phyloP scores from a whole-genome alignment of 208 protist species.

The Acanthamoeba royreba region DNA sequence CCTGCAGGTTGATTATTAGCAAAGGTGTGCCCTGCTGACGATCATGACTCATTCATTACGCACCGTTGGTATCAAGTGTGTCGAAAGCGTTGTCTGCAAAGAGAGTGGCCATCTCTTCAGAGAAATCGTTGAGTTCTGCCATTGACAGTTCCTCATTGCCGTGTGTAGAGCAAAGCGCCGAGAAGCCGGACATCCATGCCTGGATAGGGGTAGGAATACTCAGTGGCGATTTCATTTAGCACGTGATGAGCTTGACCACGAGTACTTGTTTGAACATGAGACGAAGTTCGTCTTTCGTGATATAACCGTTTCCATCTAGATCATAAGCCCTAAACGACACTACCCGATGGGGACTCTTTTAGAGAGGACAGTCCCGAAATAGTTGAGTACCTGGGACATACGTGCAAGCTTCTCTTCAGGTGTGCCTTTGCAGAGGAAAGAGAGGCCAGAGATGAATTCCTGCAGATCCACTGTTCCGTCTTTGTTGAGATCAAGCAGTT shows the following conservation, averaged over 20 bases:
- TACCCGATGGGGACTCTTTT: not conserved
- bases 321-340: constrained; percentile 91
- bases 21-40: not conserved
- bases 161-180: constrained; percentile 56
- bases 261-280: constrained; percentile 56
- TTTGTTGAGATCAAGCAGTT: constrained; percentile 62
- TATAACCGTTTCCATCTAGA: constrained; percentile 87
- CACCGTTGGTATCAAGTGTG: not conserved
- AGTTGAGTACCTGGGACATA: not conserved
- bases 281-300: constrained; percentile 85
- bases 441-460: constrained; percentile 69
- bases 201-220: not conserved
- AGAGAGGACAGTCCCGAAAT: not conserved
- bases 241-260: no score
- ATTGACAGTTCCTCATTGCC: constrained; percentile 60
- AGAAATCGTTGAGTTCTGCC: constrained; percentile 66
- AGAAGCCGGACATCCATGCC: constrained; percentile 69
- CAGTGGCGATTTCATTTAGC: not conserved
- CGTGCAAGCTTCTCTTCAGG: constrained; percentile 62
- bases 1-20: constrained; percentile 39
- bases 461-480: constrained; percentile 60
- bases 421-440: constrained; percentile 63
- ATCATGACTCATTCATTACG: not conserved
- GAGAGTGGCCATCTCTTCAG: constrained; percentile 67
- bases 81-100: constrained; percentile 53